Conservation (phyloP, 2,329 filamentous ascomycete genomes). For the Macrophomina pseudophaseolina region DNA sequence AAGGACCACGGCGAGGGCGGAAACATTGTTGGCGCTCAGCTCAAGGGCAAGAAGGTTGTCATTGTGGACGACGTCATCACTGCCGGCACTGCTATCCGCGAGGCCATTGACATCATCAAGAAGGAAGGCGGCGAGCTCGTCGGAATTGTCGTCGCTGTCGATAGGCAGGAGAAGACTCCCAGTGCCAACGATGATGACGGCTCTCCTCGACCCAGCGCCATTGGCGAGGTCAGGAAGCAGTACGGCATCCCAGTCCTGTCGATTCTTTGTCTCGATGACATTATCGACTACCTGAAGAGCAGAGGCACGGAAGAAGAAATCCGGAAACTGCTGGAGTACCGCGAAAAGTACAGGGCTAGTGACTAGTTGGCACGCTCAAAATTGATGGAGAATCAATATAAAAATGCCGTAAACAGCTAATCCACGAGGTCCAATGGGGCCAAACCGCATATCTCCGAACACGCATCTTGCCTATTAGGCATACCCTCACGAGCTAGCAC, state of each 20-base stretch:
- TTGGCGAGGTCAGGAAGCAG: conserved; percentile 83
- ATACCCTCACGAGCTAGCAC: too few relatives aligned
- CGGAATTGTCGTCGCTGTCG: conserved; percentile 86
- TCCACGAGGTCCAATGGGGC: too few relatives aligned
- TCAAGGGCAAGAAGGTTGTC: conserved; percentile 84
- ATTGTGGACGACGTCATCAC: conserved; percentile 98
- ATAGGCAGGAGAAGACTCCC: conserved; percentile 83
- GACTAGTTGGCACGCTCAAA: conserved; percentile 33
- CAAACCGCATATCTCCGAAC: too few relatives aligned
- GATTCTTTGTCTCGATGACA: conserved; percentile 83
- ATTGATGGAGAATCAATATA: too few relatives aligned
- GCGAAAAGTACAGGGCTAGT: conserved; percentile 47
- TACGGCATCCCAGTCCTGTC: conserved; percentile 82
- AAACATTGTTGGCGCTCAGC: conserved; percentile 82
- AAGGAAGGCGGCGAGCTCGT: conserved; percentile 83
- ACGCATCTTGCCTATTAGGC: too few relatives aligned
- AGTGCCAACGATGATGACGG: conserved; percentile 65
- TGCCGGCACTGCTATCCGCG: conserved; percentile 89
- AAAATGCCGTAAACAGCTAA: too few relatives aligned
- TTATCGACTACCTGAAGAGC: conserved; percentile 57
- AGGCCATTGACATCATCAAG: conserved; percentile 88
- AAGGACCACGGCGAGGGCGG: conserved; percentile 97
- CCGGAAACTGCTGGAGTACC: conserved; percentile 46
- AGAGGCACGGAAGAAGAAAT: conserved; percentile 54
- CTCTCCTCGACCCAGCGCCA: conserved; percentile 75